Base-by-base conservation (phyloP, 2,329 filamentous ascomycete species). In the Ampelomyces quisqualis region DNA sequence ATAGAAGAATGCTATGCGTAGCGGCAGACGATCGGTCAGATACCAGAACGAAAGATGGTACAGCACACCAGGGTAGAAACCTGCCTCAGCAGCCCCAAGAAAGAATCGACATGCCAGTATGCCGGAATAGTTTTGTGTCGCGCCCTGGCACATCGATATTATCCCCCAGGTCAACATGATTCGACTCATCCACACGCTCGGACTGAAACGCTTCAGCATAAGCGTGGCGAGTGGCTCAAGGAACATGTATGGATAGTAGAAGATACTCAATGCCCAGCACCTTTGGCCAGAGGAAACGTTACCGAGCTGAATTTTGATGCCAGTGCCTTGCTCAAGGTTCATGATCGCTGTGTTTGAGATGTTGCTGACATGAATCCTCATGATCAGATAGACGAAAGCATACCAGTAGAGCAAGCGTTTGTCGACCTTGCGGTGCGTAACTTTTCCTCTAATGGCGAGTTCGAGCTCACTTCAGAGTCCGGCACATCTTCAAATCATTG, bases 21-120 rank as follows among this genome's bases (percentile, higher is more conserved):
- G 77, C 22, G 78, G 77, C 42, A 76, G 63, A 48, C 80, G 77
- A 34, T 77, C 70, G 13, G 75, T 70, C 39, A 75, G 76, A 49
- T 82, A 82, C 77, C 79, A 83, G 65, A 79, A 78, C 3, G 76
- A 78, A 7, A 81, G 67, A 42, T 80, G 75, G 53, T 77, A 80
- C 15, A 78, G 31, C 5, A 60, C 55, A 5, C 60, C 58, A 2
- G 61, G 60, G 22, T 58, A 64, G 39, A 62, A 59, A 3, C 60
- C 57, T 1, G 59, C 55, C 39, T 64, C 58, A 7, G 54, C 54
- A 13, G 50, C 51, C 3, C 55, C 54, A n/a, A 61, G 49, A 33
- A 75, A 74, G 37, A 75, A 62, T 8, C 73, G 65, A 14, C 68
- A 61, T 4, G 61, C 64, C 19, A 76, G 47, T 3, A 76, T 61